Evolutionary conservation across 2,329 filamentous ascomycete genomes (phyloP).

Genomic region (Arthrobotrys sinensis): DNA sequence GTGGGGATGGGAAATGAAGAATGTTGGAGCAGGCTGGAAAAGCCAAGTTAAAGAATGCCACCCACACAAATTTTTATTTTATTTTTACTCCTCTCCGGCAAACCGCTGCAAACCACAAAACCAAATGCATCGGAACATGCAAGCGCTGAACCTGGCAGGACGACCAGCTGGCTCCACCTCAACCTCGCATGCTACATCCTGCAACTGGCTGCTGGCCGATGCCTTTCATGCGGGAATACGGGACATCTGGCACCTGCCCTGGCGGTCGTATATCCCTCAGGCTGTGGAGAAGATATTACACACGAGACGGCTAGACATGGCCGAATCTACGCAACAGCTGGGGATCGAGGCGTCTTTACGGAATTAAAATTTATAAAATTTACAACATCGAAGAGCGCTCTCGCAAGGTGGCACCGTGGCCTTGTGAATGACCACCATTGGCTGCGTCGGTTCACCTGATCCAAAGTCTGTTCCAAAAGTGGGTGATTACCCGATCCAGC

Average conservation of each 20-base stretch:
- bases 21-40: constrained; percentile 30
- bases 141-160: constrained; percentile 36
- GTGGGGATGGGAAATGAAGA: constrained; percentile 44
- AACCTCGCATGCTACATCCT: constrained; percentile 28
- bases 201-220: constrained; percentile 15
- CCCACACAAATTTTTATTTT: constrained; percentile 34
- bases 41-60: constrained; percentile 35
- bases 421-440: constrained; percentile 19
- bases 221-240: constrained; percentile 31
- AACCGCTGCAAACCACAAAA: background rate
- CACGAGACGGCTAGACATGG: constrained; percentile 45
- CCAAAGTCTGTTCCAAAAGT: constrained; percentile 10
- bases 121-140: background rate
- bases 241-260: constrained; percentile 37
- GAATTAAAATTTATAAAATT: constrained; percentile 16
- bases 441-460: constrained; percentile 27
- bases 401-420: constrained; percentile 24
- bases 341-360: constrained; percentile 5
- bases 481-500: constrained; percentile 28
- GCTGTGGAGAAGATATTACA: constrained; percentile 25
- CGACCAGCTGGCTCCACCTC: constrained; percentile 35
- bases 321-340: constrained; percentile 11
- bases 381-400: constrained; percentile 1
- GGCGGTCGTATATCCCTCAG: constrained; percentile 42
- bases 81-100: constrained; percentile 2